Base-by-base conservation (phyloP, 2,329 filamentous ascomycete species). In the Aureobasidium subglaciale region DNA sequence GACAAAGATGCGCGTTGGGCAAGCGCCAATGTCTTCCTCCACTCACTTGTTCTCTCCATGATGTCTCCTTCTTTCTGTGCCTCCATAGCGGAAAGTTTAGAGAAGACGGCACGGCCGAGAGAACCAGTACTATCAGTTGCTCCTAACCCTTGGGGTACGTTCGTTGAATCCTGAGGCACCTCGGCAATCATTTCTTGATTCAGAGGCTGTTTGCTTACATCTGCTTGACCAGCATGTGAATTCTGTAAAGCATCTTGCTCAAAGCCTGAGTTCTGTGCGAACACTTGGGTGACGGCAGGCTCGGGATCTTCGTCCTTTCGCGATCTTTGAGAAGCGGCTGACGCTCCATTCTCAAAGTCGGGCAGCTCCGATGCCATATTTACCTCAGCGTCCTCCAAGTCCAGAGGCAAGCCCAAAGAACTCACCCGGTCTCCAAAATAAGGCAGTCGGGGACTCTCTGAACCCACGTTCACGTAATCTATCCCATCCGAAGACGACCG, bases 11-110 rank as follows among this genome's bases (percentile, higher is more conserved):
- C n/a, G n/a, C n/a, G n/a, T n/a, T n/a, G n/a, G n/a, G n/a, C n/a
- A n/a, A n/a, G n/a, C n/a, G 84, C 83, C 10, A 96, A 77, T 68
- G 96, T 90, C 68, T 96, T 96, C 0, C 90, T 90, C 92, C 92
- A 97, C 71, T 97, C 92, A 61, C 95, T 95, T 1, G 90, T 96
- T 56, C 92, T 83, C 66, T 93, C 95, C 0, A 87, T 75, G 1
- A 90, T 86, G 8, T 95, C 81, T 59, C 82, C 85, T n/a, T 18
- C 10, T 10, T 18, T 24, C 11, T 46, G n/a, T 9, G 6, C 10
- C 18, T 27, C 11, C 5, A 16, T 6, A 16, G 30, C n/a, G 16
- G 16, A 10, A 24, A 16, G 9, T 10, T 13, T 15, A 8, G 18
- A 29, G 10, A 9, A 18, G 32, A 7, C n/a, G n/a, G n/a, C n/a